A percentile compares a stretch with the other conserved stretches of the same genome.
These are phyloP conservation scores for Spizellomyces punctatus DNA, from an alignment of 192 early-diverging fungal species.

Conservation along the genomic window DNA sequence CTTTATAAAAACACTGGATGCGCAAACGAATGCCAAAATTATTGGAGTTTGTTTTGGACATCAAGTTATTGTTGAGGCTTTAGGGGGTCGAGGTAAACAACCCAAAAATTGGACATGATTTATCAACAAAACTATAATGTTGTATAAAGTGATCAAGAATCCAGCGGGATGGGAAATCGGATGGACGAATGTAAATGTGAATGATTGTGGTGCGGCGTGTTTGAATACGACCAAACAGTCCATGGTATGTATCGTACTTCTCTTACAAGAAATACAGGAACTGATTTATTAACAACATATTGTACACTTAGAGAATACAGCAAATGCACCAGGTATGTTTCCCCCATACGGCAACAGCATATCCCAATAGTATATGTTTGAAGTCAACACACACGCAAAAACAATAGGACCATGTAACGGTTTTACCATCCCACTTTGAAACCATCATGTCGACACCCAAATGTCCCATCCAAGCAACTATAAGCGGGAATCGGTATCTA, in stretches of 20 bases:
- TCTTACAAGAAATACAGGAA: too few relatives aligned
- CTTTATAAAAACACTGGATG: conserved; percentile 49
- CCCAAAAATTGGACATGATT: not conserved
- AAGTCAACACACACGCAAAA: too few relatives aligned
- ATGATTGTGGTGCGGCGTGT: conserved; percentile 24
- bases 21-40: conserved; percentile 44
- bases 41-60: conserved; percentile 87
- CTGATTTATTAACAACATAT: not conserved
- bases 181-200: conserved; percentile 35
- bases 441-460: conserved; percentile 54
- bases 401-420: conserved; percentile 59
- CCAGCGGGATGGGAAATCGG: conserved; percentile 75
- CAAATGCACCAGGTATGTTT: conserved; percentile 24
- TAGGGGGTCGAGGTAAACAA: conserved; percentile 51
- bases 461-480: conserved; percentile 65
- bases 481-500: conserved; percentile 56
- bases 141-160: conserved; percentile 46
- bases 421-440: conserved; percentile 63
- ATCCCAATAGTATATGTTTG: too few relatives aligned
- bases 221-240: conserved; percentile 13
- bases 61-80: conserved; percentile 74
- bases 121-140: not conserved
- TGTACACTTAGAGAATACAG: conserved; percentile 14
- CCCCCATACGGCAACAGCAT: too few relatives aligned
- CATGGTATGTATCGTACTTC: not conserved